phyloP scores from a whole-genome alignment of 768 basidiomycete species.

The Lactifluus piperatus region DNA sequence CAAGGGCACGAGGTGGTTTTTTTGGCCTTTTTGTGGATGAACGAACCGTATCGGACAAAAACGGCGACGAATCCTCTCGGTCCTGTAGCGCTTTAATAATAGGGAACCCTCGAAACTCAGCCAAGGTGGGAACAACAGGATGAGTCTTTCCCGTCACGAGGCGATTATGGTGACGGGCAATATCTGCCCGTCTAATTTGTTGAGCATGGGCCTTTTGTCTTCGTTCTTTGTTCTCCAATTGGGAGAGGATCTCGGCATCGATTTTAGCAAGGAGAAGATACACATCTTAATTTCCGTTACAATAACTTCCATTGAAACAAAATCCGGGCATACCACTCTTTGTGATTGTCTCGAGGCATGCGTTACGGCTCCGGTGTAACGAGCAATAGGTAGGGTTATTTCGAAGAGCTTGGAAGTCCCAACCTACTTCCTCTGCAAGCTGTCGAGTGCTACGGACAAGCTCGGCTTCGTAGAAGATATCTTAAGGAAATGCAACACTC shows the following conservation, averaged over 20 bases:
- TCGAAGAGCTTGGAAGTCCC: conserved; percentile 10
- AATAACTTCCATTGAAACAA: neutral
- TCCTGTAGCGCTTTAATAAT: conserved; percentile 32
- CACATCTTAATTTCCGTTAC: conserved; percentile 26
- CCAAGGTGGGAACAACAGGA: conserved; percentile 35
- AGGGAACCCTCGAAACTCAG: conserved; percentile 42
- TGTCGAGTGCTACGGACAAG: neutral
- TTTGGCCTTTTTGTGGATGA: neutral
- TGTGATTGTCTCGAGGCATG: conserved; percentile 3
- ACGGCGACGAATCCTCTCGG: conserved; percentile 15
- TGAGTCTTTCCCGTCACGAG: conserved; percentile 31
- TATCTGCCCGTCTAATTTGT: conserved; percentile 26
- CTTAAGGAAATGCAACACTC: neutral
- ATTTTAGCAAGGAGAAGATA: conserved; percentile 19
- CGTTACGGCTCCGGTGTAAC: neutral
- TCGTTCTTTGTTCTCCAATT: conserved; percentile 24
- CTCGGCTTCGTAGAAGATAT: neutral
- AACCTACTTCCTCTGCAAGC: conserved; percentile 2
- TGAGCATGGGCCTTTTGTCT: conserved; percentile 26
- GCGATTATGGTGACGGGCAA: conserved; percentile 38
- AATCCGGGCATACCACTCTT: neutral
- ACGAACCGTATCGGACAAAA: neutral
- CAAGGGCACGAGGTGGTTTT: neutral
- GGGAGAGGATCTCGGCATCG: conserved; percentile 26
- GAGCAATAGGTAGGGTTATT: neutral